Conservation (phyloP, 2,329 filamentous ascomycete genomes). For the Cercospora janseana region DNA sequence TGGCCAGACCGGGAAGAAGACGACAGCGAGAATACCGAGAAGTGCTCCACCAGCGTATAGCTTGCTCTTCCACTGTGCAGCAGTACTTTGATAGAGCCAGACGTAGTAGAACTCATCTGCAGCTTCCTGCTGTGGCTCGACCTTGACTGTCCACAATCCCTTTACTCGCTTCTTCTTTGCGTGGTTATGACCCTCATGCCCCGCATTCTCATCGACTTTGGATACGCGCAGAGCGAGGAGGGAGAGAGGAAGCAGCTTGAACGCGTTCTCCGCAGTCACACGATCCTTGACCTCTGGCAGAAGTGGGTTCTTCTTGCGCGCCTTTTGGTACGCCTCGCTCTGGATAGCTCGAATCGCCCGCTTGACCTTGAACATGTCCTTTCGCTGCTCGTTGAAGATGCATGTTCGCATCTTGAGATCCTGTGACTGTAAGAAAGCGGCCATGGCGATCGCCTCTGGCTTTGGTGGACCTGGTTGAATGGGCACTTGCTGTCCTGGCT, state of each 20-base stretch:
- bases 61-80: slow-evolving; percentile 85
- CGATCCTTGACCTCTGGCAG: slow-evolving; percentile 86
- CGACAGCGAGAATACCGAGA: slow-evolving; percentile 77
- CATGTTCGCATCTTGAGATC: slow-evolving; percentile 86
- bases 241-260: slow-evolving; percentile 92
- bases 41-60: slow-evolving; percentile 84
- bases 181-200: slow-evolving; percentile 70
- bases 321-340: slow-evolving; percentile 86
- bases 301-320: slow-evolving; percentile 80
- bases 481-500: slow-evolving; percentile 58
- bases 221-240: slow-evolving; percentile 87
- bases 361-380: slow-evolving; percentile 99
- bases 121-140: slow-evolving; percentile 93
- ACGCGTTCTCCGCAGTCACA: slow-evolving; percentile 83
- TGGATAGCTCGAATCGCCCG: slow-evolving; percentile 87
- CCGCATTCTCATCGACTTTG: slow-evolving; percentile 75
- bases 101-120: slow-evolving; percentile 88
- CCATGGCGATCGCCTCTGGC: slow-evolving; percentile 82
- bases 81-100: slow-evolving; percentile 83
- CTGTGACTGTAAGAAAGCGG: slow-evolving; percentile 80
- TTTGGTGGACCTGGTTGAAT: slow-evolving; percentile 79
- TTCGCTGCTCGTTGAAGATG: slow-evolving; percentile 92
- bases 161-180: slow-evolving; percentile 85
- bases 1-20: slow-evolving; percentile 96
- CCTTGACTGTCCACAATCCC: slow-evolving; percentile 91